These are phyloP conservation scores for Capsicum chinense DNA, from an alignment of 257 asterid genomes.

Conservation along the genomic window DNA sequence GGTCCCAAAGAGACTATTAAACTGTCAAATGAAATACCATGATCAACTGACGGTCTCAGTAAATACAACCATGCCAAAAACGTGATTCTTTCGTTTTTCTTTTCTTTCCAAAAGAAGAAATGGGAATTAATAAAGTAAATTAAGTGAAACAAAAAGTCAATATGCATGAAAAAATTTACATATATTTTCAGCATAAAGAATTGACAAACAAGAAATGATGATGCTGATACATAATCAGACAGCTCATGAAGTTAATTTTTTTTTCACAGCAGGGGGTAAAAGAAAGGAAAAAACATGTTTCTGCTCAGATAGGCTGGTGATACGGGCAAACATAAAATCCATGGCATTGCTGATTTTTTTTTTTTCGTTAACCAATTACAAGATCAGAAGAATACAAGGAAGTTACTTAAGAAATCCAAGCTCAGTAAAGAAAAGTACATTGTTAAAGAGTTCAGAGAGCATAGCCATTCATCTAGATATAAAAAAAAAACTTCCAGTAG, in stretches of 20 bases:
- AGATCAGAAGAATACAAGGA: background rate
- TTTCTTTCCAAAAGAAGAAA: background rate
- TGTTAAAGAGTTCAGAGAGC: background rate
- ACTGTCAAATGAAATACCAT: conserved; percentile 6
- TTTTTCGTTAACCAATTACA: background rate
- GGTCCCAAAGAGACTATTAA: background rate
- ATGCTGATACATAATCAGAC: background rate
- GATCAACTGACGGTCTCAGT: background rate
- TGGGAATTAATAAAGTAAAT: background rate
- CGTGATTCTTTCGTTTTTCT: background rate
- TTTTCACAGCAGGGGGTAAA: background rate
- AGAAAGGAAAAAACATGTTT: background rate
- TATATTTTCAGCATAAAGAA: conserved; percentile 10
- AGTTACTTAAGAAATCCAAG: background rate
- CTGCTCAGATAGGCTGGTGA: background rate
- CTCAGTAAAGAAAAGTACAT: background rate
- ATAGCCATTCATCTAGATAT: background rate
- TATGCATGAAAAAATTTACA: background rate
- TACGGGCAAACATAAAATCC: background rate
- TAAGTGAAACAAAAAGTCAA: background rate
- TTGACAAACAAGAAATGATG: background rate
- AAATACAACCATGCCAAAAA: background rate
- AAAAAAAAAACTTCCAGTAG: background rate
- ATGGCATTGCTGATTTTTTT: background rate
- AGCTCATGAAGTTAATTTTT: background rate